phyloP scores from a whole-genome alignment of 1,139 yeast genomes.

The Geotrichum aggregatum region DNA sequence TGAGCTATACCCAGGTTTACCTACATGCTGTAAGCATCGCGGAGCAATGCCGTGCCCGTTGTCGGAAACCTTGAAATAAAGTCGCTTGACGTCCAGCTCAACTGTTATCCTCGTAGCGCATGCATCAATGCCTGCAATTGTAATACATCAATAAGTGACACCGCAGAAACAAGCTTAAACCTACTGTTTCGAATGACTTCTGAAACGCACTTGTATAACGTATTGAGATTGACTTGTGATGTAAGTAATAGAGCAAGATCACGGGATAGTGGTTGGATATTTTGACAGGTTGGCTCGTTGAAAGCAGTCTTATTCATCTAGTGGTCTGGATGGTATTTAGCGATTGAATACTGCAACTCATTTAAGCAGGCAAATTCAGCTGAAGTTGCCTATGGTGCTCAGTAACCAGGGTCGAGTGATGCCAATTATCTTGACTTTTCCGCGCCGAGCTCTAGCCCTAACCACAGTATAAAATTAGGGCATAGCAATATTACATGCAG shows the following conservation, averaged over 20 bases:
- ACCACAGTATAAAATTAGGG: slow-evolving; percentile 10
- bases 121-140: slow-evolving; percentile 45
- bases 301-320: not conserved
- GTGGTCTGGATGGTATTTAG: too few relatives aligned
- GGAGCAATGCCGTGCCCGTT: slow-evolving; percentile 54
- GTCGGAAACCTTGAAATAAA: slow-evolving; percentile 47
- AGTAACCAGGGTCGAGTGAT: too few relatives aligned
- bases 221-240: slow-evolving; percentile 16
- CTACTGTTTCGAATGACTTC: slow-evolving; percentile 33
- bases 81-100: slow-evolving; percentile 40
- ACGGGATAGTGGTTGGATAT: slow-evolving; percentile 7
- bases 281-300: not conserved
- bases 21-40: slow-evolving; percentile 45
- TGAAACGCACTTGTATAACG: slow-evolving; percentile 26
- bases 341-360: not conserved
- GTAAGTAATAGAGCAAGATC: slow-evolving; percentile 2
- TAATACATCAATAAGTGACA: not conserved
- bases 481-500: not conserved
- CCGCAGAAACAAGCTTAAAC: slow-evolving; percentile 7
- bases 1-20: slow-evolving; percentile 43
- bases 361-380: too few relatives aligned
- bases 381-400: too few relatives aligned
- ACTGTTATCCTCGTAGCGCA: slow-evolving; percentile 45
- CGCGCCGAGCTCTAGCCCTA: not conserved
- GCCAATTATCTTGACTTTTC: too few relatives aligned